A percentile compares a stretch with the other conserved stretches of the same genome.
phyloP scores from a whole-genome alignment of 2,329 filamentous ascomycete genomes.

The Aureobasidium namibiae region DNA sequence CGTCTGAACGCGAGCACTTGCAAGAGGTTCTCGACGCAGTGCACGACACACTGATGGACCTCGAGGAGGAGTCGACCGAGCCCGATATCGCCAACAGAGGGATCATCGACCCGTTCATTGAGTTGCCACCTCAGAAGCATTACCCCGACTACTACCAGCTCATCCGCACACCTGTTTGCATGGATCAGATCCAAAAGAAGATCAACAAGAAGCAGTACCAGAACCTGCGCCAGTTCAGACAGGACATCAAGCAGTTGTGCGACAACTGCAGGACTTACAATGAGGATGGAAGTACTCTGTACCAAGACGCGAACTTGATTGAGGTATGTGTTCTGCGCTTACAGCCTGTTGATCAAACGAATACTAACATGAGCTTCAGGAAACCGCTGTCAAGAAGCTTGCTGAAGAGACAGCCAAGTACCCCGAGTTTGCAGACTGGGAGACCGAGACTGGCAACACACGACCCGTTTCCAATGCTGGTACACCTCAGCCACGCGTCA shows the following conservation, averaged over 20 bases:
- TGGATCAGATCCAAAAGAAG: slow-evolving; percentile 89
- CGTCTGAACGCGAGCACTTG: slow-evolving; percentile 65
- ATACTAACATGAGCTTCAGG: slow-evolving; percentile 23
- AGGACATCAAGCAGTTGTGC: slow-evolving; percentile 77
- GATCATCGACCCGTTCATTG: slow-evolving; percentile 90
- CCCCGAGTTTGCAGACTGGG: slow-evolving; percentile 51
- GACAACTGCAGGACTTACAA: slow-evolving; percentile 93
- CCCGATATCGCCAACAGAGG: slow-evolving; percentile 57
- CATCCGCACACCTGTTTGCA: slow-evolving; percentile 86
- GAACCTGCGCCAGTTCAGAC: slow-evolving; percentile 68
- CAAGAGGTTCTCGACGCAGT: slow-evolving; percentile 71
- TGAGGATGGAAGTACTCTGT: slow-evolving; percentile 87
- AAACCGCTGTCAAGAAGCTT: slow-evolving; percentile 45
- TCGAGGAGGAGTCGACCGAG: slow-evolving; percentile 67
- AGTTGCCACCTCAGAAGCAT: slow-evolving; percentile 77
- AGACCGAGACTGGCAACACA: slow-evolving; percentile 37
- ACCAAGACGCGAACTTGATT: slow-evolving; percentile 85
- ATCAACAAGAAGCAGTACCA: slow-evolving; percentile 95
- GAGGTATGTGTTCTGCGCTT: slow-evolving; percentile 55
- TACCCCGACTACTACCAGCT: slow-evolving; percentile 95
- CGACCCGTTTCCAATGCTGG: slow-evolving; percentile 46
- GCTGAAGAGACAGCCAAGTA: slow-evolving; percentile 46
- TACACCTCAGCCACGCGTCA: slow-evolving; percentile 58
- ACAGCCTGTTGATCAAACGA: background rate
- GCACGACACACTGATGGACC: slow-evolving; percentile 70